Base-by-base conservation (phyloP, 805 yeast species). In the Kregervanrija delftensis region DNA sequence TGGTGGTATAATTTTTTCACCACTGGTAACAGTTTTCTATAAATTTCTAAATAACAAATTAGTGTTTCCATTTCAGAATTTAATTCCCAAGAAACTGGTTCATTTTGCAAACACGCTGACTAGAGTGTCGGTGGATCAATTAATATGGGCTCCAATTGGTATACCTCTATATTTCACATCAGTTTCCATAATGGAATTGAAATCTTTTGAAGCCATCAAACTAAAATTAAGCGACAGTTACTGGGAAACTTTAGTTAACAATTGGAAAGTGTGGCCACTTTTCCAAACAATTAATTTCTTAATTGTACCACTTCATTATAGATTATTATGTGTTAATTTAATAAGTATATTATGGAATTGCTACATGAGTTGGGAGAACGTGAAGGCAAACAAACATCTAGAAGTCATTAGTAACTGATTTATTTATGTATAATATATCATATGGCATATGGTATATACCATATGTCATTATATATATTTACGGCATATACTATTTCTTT, bases 261-360 rank as follows among this genome's bases (percentile, higher is more conserved):
- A 89, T 61, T 88, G 95, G 90, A 58, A 71, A 42, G 83, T 91
- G 11, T 93, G 98, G 99, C 98, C 98, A 0, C 63, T 77, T 0
- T 85, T 93, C 50, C 98, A 93, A 64, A 56, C 80, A 44, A 50
- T 82, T 49, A 93, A 91, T 64, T 87, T 91, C 57, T 73, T 80
- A 39, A 55, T 86, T 8, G 74, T 88, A 2, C 97, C 97, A 0
- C 74, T 80, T 8, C 80, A 80, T 37, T 77, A 75, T 53, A 73
- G 95, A 34, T 62, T 90, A 39, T 55, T 86, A 39, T 69, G 79
- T 10, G 95, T 85, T 30, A 87, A 87, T 56, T 47, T 79, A 4
- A 72, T 86, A 22, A 79, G 91, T 40, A 76, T 89, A 28, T 77
- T 81, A 14, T 90, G 96, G 96, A 89, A 89, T 60, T 78, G 91